Evolutionary conservation across 768 basidiomycete genomes (phyloP).

Genomic region (Nevesoporus exiguus): DNA sequence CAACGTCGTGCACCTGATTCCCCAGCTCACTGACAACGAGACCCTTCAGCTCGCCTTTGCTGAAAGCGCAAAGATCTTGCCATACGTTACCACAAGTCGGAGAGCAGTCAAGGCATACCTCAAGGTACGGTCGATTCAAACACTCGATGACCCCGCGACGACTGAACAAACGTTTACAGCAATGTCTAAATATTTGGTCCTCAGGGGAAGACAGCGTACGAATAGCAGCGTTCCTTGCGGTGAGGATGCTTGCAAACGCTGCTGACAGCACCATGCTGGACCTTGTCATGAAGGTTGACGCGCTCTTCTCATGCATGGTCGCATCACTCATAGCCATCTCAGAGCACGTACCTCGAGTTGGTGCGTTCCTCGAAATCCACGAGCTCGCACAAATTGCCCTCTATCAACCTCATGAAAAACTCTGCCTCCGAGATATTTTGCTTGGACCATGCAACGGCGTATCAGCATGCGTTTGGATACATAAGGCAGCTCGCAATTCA

Average conservation of each 20-base stretch:
- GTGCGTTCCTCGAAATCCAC: slow-evolving; percentile 84
- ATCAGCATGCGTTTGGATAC: slow-evolving; percentile 95
- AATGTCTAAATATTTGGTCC: slow-evolving; percentile 83
- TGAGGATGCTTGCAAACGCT: slow-evolving; percentile 74
- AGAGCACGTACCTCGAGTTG: slow-evolving; percentile 88
- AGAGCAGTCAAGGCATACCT: slow-evolving; percentile 85
- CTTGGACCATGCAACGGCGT: slow-evolving; percentile 66
- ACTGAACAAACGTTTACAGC: slow-evolving; percentile 38
- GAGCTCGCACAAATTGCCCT: slow-evolving; percentile 81
- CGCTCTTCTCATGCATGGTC: background rate
- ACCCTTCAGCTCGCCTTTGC: slow-evolving; percentile 66
- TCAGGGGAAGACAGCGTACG: slow-evolving; percentile 76
- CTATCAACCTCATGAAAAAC: slow-evolving; percentile 97
- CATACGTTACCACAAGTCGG: slow-evolving; percentile 80
- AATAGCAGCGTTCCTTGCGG: slow-evolving; percentile 81
- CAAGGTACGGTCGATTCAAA: slow-evolving; percentile 54
- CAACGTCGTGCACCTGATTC: slow-evolving; percentile 76
- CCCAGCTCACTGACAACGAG: slow-evolving; percentile 68
- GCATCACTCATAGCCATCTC: background rate
- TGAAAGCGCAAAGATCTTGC: slow-evolving; percentile 86
- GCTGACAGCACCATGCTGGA: slow-evolving; percentile 81
- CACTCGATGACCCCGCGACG: background rate
- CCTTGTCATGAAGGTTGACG: slow-evolving; percentile 73
- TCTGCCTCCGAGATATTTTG: slow-evolving; percentile 91
- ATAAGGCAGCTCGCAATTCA: slow-evolving; percentile 94